These are phyloP conservation scores for Cicer judaicum DNA, from an alignment of 306 rosid species.

Conservation along the genomic window DNA sequence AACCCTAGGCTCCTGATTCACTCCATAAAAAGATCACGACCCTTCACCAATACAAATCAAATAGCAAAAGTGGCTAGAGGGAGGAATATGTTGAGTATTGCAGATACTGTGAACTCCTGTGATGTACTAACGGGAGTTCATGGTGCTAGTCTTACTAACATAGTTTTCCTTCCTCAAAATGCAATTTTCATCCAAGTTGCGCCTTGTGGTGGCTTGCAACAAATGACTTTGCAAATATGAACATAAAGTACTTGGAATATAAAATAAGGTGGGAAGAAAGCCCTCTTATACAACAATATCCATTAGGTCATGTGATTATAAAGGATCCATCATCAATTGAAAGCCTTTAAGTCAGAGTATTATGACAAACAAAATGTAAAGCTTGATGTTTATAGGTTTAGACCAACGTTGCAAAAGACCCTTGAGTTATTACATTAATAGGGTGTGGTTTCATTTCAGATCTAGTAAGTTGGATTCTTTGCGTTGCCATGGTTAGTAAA, in stretches of 20 bases:
- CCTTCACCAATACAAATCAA: conserved; percentile 69
- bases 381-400: conserved; percentile 52
- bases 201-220: conserved; percentile 77
- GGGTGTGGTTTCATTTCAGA: conserved; percentile 8
- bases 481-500: conserved; percentile 20
- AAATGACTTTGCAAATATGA: conserved; percentile 60
- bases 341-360: conserved; percentile 57
- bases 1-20: conserved; percentile 73
- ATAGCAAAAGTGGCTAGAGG: conserved; percentile 58
- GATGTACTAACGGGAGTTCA: conserved; percentile 90
- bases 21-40: conserved; percentile 66
- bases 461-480: conserved; percentile 24
- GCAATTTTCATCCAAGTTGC: conserved; percentile 81
- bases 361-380: conserved; percentile 63
- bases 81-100: conserved; percentile 51
- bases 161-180: conserved; percentile 69
- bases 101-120: conserved; percentile 73
- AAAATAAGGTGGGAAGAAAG: conserved; percentile 70
- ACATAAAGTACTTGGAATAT: conserved; percentile 72
- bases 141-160: conserved; percentile 65
- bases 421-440: conserved; percentile 72
- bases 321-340: conserved; percentile 60
- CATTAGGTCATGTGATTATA: conserved; percentile 45
- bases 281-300: conserved; percentile 49
- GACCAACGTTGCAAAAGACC: conserved; percentile 68